Percentiles rank a stretch among this genome's conserved stretches.
phyloP scores from a whole-genome alignment of 495 filamentous ascomycete species.

The Aspergillus diversus region DNA sequence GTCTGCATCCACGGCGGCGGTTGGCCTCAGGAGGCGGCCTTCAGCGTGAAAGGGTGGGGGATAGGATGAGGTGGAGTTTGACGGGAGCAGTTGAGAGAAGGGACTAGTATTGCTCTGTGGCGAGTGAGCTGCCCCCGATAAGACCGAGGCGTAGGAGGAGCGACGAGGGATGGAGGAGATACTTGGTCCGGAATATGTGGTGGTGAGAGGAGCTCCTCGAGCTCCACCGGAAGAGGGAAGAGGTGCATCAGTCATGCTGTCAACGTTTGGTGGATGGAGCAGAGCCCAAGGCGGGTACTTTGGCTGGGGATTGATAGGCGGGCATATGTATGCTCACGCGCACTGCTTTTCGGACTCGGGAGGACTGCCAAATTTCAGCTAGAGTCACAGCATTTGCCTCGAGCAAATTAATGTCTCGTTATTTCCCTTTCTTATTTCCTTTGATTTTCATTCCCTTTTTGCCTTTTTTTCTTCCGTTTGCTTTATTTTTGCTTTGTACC shows the following conservation, averaged over 20 bases:
- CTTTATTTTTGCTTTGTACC: background rate
- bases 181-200: conserved; percentile 39
- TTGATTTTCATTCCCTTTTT: background rate
- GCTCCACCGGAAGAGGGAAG: conserved; percentile 53
- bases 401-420: background rate
- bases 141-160: conserved; percentile 81
- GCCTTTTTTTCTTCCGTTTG: conserved; percentile 1
- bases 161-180: conserved; percentile 51
- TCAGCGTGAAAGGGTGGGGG: conserved; percentile 41
- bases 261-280: conserved; percentile 24
- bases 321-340: conserved; percentile 25
- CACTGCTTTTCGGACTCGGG: conserved; percentile 19
- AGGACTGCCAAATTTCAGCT: conserved; percentile 3
- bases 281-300: conserved; percentile 25
- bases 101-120: conserved; percentile 44
- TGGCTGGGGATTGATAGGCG: conserved; percentile 13
- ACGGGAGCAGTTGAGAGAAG: conserved; percentile 66
- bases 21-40: conserved; percentile 40
- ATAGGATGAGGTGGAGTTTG: conserved; percentile 45
- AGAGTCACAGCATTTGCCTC: conserved; percentile 8
- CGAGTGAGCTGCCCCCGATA: conserved; percentile 65
- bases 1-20: conserved; percentile 50
- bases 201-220: conserved; percentile 43
- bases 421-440: background rate
- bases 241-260: conserved; percentile 51